phyloP scores from a whole-genome alignment of 495 filamentous ascomycete species.

The Massariosphaeria phaeospora region DNA sequence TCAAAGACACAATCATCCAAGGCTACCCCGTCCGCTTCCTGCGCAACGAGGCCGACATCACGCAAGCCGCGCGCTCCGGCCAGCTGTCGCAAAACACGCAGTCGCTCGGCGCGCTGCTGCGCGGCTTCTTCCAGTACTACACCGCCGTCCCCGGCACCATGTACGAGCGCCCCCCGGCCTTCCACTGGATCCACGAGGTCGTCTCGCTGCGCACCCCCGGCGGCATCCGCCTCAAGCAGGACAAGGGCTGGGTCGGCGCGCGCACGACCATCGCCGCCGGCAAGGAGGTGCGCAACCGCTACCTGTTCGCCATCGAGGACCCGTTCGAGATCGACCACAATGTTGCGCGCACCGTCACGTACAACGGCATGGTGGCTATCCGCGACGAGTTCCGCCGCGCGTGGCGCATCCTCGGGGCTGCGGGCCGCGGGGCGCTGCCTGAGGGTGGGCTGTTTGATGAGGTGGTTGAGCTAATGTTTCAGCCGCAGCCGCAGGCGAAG shows the following conservation, averaged over 20 bases:
- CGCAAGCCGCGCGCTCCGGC: constrained; percentile 46
- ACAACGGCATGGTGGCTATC: constrained; percentile 67
- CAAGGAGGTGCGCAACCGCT: constrained; percentile 68
- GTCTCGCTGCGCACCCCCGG: constrained; percentile 65
- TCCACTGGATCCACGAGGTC: constrained; percentile 66
- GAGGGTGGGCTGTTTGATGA: constrained; percentile 37
- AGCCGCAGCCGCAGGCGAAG: neutral
- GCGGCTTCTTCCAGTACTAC: constrained; percentile 80
- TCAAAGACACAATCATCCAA: constrained; percentile 43
- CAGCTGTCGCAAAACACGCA: constrained; percentile 56
- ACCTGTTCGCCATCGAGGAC: constrained; percentile 81
- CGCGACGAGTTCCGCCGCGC: constrained; percentile 75
- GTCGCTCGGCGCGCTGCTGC: constrained; percentile 59
- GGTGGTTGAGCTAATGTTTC: constrained; percentile 29
- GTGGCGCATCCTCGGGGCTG: constrained; percentile 53
- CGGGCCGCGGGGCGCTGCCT: constrained; percentile 27
- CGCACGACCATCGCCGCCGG: constrained; percentile 48
- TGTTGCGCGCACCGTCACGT: constrained; percentile 73
- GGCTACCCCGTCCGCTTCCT: constrained; percentile 63
- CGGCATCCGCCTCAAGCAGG: constrained; percentile 61
- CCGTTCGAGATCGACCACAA: constrained; percentile 82
- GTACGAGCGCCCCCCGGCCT: constrained; percentile 40
- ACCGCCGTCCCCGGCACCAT: constrained; percentile 48
- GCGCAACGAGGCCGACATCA: constrained; percentile 60
- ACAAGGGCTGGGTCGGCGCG: constrained; percentile 73